Percentiles rank a stretch among this genome's conserved stretches.
phyloP scores from a whole-genome alignment of 2,329 filamentous ascomycete genomes.

The Fusarium torulosum region DNA sequence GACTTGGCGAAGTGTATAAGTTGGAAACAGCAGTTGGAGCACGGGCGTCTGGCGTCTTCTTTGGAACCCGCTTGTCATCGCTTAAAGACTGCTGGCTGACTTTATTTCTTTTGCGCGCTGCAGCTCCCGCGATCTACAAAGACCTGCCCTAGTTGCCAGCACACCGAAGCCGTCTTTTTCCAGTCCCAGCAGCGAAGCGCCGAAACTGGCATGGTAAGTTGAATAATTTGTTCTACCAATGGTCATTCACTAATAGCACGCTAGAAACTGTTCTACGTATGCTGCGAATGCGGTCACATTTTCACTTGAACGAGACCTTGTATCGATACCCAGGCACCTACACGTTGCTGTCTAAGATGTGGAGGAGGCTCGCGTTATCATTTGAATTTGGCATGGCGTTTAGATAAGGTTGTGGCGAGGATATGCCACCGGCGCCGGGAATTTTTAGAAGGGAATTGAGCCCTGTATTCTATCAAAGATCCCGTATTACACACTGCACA shows the following conservation, averaged over 20 bases:
- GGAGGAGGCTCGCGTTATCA: slow-evolving; percentile 37
- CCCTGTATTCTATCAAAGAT: slow-evolving; percentile 37
- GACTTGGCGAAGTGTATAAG: slow-evolving; percentile 35
- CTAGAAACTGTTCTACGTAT: slow-evolving; percentile 93
- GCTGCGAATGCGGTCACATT: slow-evolving; percentile 92
- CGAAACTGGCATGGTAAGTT: slow-evolving; percentile 95
- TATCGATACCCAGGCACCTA: slow-evolving; percentile 45
- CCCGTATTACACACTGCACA: slow-evolving; percentile 25
- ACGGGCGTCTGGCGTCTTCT: slow-evolving; percentile 44
- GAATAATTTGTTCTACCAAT: not conserved
- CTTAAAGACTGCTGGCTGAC: slow-evolving; percentile 59
- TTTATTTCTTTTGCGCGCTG: slow-evolving; percentile 53
- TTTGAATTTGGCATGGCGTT: slow-evolving; percentile 45
- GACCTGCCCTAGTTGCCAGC: slow-evolving; percentile 85
- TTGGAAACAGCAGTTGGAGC: slow-evolving; percentile 45
- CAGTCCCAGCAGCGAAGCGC: slow-evolving; percentile 97
- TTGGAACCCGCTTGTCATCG: slow-evolving; percentile 48
- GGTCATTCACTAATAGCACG: slow-evolving; percentile 10
- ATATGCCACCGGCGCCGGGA: slow-evolving; percentile 26
- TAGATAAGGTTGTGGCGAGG: slow-evolving; percentile 29
- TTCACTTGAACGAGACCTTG: slow-evolving; percentile 66
- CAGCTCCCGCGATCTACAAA: slow-evolving; percentile 93
- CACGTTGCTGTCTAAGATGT: slow-evolving; percentile 30
- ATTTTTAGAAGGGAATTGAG: slow-evolving; percentile 25
- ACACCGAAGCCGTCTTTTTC: slow-evolving; percentile 96